Evolutionary conservation across 2,329 filamentous ascomycete species (phyloP).

Genomic region (Venturia effusa): DNA sequence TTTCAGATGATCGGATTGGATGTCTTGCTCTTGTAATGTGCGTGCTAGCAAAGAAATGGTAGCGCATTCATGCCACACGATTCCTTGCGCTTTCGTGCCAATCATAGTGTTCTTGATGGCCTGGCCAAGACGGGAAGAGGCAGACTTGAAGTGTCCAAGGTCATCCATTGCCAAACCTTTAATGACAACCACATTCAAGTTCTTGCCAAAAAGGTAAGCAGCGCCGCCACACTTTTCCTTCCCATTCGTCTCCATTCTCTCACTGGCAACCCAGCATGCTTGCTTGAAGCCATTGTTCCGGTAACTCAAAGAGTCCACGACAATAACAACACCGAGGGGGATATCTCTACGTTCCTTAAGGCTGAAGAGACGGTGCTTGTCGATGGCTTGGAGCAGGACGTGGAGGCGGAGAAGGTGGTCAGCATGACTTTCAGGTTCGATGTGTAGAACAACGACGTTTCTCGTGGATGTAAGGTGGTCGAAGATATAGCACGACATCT

Average conservation of each 20-base stretch:
- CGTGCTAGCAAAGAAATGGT: not conserved
- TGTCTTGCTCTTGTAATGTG: not conserved
- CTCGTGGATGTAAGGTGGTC: not conserved
- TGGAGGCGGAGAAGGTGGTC: conserved; percentile 6
- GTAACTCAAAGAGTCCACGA: conserved; percentile 1
- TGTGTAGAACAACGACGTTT: not conserved
- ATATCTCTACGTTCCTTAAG: not conserved
- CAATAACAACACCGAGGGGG: not conserved
- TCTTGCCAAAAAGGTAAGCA: not conserved
- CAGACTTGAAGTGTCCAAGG: not conserved
- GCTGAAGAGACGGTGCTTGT: not conserved
- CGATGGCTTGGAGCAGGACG: conserved; percentile 1
- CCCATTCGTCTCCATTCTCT: not conserved
- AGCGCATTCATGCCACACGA: conserved; percentile 5
- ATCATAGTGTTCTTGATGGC: not conserved
- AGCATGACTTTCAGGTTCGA: not conserved
- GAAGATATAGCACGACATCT: not conserved
- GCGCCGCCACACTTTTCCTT: not conserved
- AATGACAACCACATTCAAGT: not conserved
- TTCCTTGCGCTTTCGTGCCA: not conserved
- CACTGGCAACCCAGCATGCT: not conserved
- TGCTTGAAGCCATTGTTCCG: not conserved
- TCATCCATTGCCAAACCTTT: not conserved
- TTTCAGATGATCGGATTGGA: not conserved
- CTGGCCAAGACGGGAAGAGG: not conserved